Evolutionary conservation across 2,329 filamentous ascomycete genomes (phyloP), one percentile per base, ranked within the genome.

Genomic region (Diaporthe australafricana): DNA sequence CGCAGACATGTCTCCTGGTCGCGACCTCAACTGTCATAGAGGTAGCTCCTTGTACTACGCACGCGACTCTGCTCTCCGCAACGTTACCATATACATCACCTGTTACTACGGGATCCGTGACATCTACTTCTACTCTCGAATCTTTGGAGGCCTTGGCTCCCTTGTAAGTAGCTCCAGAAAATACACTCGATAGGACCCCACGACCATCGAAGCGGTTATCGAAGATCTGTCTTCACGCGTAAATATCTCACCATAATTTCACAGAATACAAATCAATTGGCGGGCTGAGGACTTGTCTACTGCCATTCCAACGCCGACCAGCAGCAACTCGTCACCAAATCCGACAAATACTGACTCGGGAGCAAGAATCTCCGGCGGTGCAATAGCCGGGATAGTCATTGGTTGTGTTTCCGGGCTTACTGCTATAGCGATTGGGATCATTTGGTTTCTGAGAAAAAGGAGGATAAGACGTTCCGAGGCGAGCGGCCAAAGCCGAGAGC

Each of bases 251-350:
- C 27, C 50, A 53, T 20, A 17, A 32, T 3, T 7, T 16, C n/a
- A 53, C 50, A 53, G 50, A 11, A 53, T 53, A 53, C 50, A 53
- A 53, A n/a, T 53, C 50, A 53, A 53, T 20, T 53, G 50, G 50
- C 50, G 27, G 16, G 50, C 16, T 32, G 50, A 53, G 27, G 50
- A 53, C 27, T 16, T 53, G 27, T 30, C 50, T 25, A 32, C 16
- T 53, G 50, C 27, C 16, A 32, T 16, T 20, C 16, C 50, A 30
- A 53, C 48, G 22, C 48, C 11, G 27, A 50, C 48, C 16, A 50
- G 11, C 22, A 50, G 48, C 48, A 25, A 25, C 48, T 27, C 22
- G 2, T 14, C 50, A 32, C 50, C 50, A 11, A 53, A 5, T 17
- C 25, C 27, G 5, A 30, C 50, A 32, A 22, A 20, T 11, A 3